phyloP scores from a whole-genome alignment of 345 rosid species.

The Gossypium raimondii region DNA sequence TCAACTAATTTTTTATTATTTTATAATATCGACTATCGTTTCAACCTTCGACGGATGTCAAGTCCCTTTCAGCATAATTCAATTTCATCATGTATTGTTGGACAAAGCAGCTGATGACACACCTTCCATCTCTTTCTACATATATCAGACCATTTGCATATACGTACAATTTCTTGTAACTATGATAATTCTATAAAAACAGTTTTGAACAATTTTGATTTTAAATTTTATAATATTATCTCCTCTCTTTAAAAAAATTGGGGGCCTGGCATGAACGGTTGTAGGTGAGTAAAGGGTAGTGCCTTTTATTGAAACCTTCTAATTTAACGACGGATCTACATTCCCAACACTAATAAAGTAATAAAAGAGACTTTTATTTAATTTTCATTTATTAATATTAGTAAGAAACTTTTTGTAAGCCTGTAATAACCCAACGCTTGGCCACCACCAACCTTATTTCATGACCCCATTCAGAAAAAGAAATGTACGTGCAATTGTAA shows the following conservation, averaged over 20 bases:
- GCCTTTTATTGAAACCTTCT: not conserved
- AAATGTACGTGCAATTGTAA: not conserved
- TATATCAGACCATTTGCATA: not conserved
- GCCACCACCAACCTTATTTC: not conserved
- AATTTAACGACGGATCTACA: not conserved
- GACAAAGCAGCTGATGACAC: too few species aligned
- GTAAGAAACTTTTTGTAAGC: not conserved
- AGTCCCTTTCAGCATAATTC: not conserved
- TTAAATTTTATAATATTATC: too few species aligned
- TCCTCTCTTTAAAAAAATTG: too few species aligned
- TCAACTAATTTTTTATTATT: too few species aligned
- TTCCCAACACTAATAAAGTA: not conserved
- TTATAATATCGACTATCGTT: too few species aligned
- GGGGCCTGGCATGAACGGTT: too few species aligned
- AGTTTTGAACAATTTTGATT: too few species aligned
- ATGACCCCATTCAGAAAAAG: not conserved
- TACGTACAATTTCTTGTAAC: not conserved
- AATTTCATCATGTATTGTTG: not conserved
- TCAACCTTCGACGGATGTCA: not conserved
- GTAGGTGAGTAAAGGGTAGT: too few species aligned
- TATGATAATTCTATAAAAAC: too few species aligned
- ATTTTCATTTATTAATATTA: not conserved
- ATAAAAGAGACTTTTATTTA: not conserved
- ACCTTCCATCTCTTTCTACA: not conserved
- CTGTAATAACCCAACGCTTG: not conserved